Evolutionary conservation across 2,329 filamentous ascomycete genomes (phyloP), one percentile per base, ranked within the genome.

Genomic region (Venturia aucupariae): DNA sequence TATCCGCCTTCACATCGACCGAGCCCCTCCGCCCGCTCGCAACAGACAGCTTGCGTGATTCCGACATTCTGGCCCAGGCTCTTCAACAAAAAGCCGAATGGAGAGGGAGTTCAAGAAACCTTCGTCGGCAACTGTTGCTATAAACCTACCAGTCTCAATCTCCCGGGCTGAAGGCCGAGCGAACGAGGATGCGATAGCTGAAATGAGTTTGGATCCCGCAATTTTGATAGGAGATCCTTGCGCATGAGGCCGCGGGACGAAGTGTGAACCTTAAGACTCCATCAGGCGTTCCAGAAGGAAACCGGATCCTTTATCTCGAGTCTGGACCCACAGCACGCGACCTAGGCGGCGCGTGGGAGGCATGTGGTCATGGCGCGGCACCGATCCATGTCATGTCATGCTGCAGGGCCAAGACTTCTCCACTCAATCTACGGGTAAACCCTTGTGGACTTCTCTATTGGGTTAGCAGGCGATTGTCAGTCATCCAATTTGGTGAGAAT

Each of bases 1-100:
- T 83, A 72, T 87, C 83, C 66, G 84, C 85, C 65, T 71, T 73
- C 71, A 77, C 67, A 69, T 83, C 68, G 73, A 64, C 63, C 11
- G 63, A 65, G 42, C 65, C 65, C 24, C 48, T 62, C 19, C 63
- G 61, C 5, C 38, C 63, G 22, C 59, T 60, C n/a, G 41, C 41
- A 22, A 60, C 59, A 17, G 59, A 60, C 4, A 32, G 8, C 24
- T 44, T 60, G 51, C 30, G 51, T 57, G 51, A 35, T 57, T 35
- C 51, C 19, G 51, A n/a, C 51, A 57, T 57, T 11, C 8, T n/a
- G 30, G 10, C 19, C 15, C 51, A 57, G 17, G 30, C 17, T 35
- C 30, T n/a, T 57, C 2, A n/a, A 19, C 15, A 35, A 57, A 48
- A 32, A 22, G 30, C 1, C 30, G 30, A 55, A 6, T 19, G 10